Evolutionary conservation across 441 rosid species (phyloP).

Genomic region (Viola pubescens): DNA sequence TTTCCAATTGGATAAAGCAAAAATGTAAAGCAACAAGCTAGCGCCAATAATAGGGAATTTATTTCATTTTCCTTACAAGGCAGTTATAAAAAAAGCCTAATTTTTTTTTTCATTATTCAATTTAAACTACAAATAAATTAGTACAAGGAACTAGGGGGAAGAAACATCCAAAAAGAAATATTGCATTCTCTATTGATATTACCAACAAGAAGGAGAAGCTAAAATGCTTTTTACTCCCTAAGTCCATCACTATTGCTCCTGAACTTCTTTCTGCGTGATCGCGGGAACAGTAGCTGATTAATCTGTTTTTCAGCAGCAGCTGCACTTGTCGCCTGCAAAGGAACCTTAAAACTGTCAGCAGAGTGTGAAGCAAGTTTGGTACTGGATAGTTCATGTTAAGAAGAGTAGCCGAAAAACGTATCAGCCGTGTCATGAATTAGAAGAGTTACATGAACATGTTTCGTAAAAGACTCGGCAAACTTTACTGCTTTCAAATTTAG

Average conservation of each 20-base stretch:
- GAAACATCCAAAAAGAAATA: too few species aligned
- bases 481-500: neutral
- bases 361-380: neutral
- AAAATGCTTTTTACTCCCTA: conserved; percentile 26
- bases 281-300: conserved; percentile 63
- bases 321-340: conserved; percentile 57
- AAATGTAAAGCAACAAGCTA: too few species aligned
- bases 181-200: too few species aligned
- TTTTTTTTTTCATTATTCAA: too few species aligned
- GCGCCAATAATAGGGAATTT: too few species aligned
- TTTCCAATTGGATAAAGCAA: too few species aligned
- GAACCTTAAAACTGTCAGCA: neutral
- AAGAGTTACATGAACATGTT: neutral
- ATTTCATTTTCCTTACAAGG: too few species aligned
- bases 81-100: too few species aligned
- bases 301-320: conserved; percentile 84
- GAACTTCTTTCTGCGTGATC: conserved; percentile 68
- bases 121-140: too few species aligned
- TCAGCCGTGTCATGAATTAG: neutral
- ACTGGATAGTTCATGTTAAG: neutral
- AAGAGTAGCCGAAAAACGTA: neutral
- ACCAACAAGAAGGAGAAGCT: neutral
- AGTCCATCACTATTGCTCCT: conserved; percentile 37
- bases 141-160: too few species aligned
- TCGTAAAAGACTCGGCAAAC: neutral